These are phyloP conservation scores for Fusarium agapanthi DNA, from an alignment of 2,329 filamentous ascomycete species.

Conservation along the genomic window DNA sequence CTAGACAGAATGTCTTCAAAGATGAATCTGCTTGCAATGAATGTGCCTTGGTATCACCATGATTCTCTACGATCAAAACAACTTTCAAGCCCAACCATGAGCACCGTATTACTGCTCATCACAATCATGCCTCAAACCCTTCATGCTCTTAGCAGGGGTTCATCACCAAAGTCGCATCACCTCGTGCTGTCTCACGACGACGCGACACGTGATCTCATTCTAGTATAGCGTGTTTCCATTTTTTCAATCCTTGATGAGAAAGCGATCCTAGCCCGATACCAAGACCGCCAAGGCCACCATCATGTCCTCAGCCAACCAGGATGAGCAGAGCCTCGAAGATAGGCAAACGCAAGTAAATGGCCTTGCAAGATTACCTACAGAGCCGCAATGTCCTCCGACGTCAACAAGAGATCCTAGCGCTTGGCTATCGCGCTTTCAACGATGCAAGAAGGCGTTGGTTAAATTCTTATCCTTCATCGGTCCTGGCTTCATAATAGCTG, in stretches of 20 bases:
- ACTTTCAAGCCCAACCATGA: neutral
- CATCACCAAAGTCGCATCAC: neutral
- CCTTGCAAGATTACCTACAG: neutral
- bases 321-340: neutral
- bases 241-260: neutral
- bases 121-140: fast-evolving
- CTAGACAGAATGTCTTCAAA: neutral
- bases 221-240: neutral
- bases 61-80: neutral
- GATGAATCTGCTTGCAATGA: neutral
- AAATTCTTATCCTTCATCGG: neutral
- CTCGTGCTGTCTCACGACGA: neutral
- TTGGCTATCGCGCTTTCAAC: neutral
- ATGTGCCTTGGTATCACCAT: neutral
- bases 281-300: neutral
- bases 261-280: neutral
- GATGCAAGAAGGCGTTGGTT: neutral
- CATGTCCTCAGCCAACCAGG: neutral
- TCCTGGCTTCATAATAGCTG: slow-evolving; percentile 2
- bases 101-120: fast-evolving
- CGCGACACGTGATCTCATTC: neutral
- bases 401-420: fast-evolving
- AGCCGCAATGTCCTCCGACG: neutral
- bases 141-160: too few relatives aligned
- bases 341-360: neutral